Base-by-base conservation (phyloP, 257 asterid species). In the Thymus quinquecostatus region DNA sequence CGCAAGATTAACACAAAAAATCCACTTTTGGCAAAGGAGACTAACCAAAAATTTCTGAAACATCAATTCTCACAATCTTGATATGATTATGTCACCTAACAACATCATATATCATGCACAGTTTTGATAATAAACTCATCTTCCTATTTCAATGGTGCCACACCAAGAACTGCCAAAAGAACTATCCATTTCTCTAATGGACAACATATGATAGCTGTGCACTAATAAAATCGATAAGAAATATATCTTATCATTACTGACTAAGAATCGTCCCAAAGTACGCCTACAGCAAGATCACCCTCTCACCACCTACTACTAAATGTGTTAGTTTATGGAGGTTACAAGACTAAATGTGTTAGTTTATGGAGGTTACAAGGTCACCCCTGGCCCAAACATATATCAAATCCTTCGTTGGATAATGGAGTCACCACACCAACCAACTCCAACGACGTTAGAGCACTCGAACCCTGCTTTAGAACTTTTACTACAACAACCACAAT, bases 141-240 rank as follows among this genome's bases (percentile, higher is more conserved):
- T 40, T 29, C 4, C 12, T 49, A 63, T 4, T 63, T 75, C 71
- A n/a, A 66, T 0, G 11, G 54, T 68, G 5, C 6, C 36, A 40
- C 8, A 63, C 38, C 32, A 54, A 61, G 68, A 60, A 38, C 75
- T 44, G 45, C 73, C 30, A 43, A 38, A 66, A 38, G 44, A 38
- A 11, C 3, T 28, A 54, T 63, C 33, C 28, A 56, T 36, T 58
- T 48, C 47, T 55, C 40, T n/a, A 48, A 21, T 51, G 5, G 43
- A 34, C 41, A 44, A 7, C 7, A 43, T 12, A 29, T n/a, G 13
- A 60, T 8, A 11, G 50, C n/a, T 1, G 55, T 9, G 5, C 43
- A 68, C 11, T 21, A 53, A 64, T 69, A 69, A 68, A 58, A n/a
- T 28, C 27, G 55, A 40, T 10, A 57, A 27, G 64, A 54, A 38